Conservation (phyloP, 2,329 filamentous ascomycete genomes). For the Alternaria infectoria region DNA sequence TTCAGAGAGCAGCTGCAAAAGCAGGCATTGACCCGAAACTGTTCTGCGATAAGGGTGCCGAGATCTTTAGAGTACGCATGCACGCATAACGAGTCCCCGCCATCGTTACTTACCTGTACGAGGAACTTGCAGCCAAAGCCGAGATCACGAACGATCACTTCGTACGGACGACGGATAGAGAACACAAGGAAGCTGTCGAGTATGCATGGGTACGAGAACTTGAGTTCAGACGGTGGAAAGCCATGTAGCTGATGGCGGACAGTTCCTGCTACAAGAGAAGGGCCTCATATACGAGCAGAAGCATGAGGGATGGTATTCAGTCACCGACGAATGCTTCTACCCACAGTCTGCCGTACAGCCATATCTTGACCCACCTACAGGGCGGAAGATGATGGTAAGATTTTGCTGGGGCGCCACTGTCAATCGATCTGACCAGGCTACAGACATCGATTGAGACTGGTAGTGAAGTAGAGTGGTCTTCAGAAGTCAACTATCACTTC, state of each 20-base stretch:
- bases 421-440: conserved; percentile 16
- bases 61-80: conserved; percentile 69
- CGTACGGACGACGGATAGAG: conserved; percentile 85
- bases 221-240: not conserved
- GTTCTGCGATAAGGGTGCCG: conserved; percentile 87
- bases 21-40: conserved; percentile 75
- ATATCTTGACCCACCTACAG: conserved; percentile 78
- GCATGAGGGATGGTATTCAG: conserved; percentile 95
- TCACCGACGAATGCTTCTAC: conserved; percentile 97
- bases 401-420: not conserved
- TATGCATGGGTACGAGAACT: conserved; percentile 74
- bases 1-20: conserved; percentile 81
- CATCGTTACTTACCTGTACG: conserved; percentile 11
- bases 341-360: conserved; percentile 76
- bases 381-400: conserved; percentile 76
- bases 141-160: conserved; percentile 82
- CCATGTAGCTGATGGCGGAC: conserved; percentile 28
- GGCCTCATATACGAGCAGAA: conserved; percentile 83
- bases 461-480: conserved; percentile 92
- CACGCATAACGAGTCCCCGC: not conserved
- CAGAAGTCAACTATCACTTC: conserved; percentile 95
- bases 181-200: conserved; percentile 83
- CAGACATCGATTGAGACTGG: conserved; percentile 80
- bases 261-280: conserved; percentile 73
- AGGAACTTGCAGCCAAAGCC: conserved; percentile 71